Evolutionary conservation across 768 basidiomycete species (phyloP), one percentile per base, ranked within the genome.

Genomic region (Kwoniella heveanensis): DNA sequence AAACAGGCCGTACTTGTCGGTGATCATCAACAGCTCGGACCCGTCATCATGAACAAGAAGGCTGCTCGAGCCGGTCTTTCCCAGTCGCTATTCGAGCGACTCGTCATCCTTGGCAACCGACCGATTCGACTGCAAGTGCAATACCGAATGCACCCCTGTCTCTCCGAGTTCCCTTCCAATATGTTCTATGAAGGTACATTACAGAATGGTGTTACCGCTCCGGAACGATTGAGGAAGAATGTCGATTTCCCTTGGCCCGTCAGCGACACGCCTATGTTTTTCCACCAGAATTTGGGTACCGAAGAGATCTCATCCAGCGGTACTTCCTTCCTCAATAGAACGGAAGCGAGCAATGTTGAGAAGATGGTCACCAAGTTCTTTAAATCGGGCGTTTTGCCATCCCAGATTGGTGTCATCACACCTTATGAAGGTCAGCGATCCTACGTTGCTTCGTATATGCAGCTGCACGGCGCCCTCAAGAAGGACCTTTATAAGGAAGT

Each of bases 11-110:
- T 99, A 26, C 86, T 99, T 44, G 96, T 99, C 58, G 96, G 96
- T 57, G 95, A 97, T 82, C 91, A 96, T 79, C 78, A 90, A 83
- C 96, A 98, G 85, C 88, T 98, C 54, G 96, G 96, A 0, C 96
- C 96, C 7, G 96, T 98, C 73, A 97, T 99, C 79, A 98, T 99
- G 96, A 99, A 98, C 86, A 99, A 99, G 86, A 98, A 99, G 77
- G 96, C 96, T 0, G 95, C 96, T 1, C 90, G 93, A n/a, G 96
- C 96, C 4, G 96, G 96, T 21, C 85, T 99, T 39, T 97, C 94
- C 0, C 96, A 98, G 76, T 99, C 96, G 0, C 87, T 99, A 21
- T 99, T 99, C 72, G 96, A 99, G 79, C 90, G 96, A 49, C 88
- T 99, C 51, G 93, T 99, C 66, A 85, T 97, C 49, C 88, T 98